Evolutionary conservation across 2,329 filamentous ascomycete genomes (phyloP).

Genomic region (Hirsutella minnesotensis): DNA sequence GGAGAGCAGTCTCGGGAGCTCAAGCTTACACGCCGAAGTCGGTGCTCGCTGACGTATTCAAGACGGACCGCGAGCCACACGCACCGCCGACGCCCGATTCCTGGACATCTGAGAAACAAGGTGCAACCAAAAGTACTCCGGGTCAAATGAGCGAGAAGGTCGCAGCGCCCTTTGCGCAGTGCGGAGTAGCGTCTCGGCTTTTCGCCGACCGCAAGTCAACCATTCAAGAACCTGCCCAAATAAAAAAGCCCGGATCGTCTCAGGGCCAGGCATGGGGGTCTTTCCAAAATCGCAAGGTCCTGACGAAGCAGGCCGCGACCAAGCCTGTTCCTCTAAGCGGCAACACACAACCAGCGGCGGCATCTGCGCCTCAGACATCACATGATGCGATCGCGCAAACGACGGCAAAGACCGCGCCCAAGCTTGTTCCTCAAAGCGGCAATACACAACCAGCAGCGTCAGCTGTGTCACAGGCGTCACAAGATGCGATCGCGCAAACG

Average conservation of each 20-base stretch:
- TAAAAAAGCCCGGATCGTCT: not conserved
- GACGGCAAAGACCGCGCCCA: not conserved
- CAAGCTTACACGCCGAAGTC: slow-evolving; percentile 12
- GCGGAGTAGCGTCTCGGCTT: not conserved
- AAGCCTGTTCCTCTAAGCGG: too few species aligned
- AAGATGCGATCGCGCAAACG: too few species aligned
- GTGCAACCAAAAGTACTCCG: not conserved
- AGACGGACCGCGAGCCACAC: slow-evolving; percentile 13
- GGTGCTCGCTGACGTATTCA: slow-evolving; percentile 21
- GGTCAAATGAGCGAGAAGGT: not conserved
- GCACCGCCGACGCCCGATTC: slow-evolving; percentile 14
- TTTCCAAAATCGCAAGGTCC: not conserved
- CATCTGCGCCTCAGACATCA: too few species aligned
- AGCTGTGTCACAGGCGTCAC: too few species aligned
- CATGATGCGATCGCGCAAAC: too few species aligned
- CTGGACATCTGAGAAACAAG: slow-evolving; percentile 11
- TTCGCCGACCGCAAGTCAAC: not conserved
- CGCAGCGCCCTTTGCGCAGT: not conserved
- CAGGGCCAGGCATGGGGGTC: not conserved
- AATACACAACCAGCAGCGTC: not conserved
- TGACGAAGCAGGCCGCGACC: too few species aligned
- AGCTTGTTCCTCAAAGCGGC: slow-evolving; percentile 1
- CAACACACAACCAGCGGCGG: not conserved
- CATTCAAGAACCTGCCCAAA: slow-evolving; percentile 1
- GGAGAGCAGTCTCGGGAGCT: not conserved